phyloP scores from a whole-genome alignment of 257 asterid species.

The Solanum medicagineum region DNA sequence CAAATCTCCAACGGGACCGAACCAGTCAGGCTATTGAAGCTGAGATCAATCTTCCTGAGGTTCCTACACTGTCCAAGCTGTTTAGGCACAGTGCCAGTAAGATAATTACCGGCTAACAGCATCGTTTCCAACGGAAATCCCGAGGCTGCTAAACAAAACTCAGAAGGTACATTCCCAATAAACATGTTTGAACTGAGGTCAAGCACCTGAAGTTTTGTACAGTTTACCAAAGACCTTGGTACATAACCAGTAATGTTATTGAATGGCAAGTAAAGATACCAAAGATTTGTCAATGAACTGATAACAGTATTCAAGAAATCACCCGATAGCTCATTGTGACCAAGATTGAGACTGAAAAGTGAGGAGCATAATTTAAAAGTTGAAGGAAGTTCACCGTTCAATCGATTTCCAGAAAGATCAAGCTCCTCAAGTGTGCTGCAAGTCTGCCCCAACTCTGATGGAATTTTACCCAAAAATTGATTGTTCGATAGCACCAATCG shows the following conservation, averaged over 20 bases:
- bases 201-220: constrained; percentile 46
- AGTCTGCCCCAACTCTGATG: constrained; percentile 32
- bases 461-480: constrained; percentile 55
- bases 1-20: constrained; percentile 62
- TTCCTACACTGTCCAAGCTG: constrained; percentile 50
- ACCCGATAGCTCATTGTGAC: constrained; percentile 69
- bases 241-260: constrained; percentile 66
- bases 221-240: constrained; percentile 47
- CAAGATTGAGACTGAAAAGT: constrained; percentile 45
- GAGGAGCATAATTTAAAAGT: constrained; percentile 42
- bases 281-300: constrained; percentile 45
- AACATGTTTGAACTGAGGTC: constrained; percentile 74
- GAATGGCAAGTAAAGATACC: constrained; percentile 37
- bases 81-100: constrained; percentile 55
- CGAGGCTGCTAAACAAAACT: constrained; percentile 34
- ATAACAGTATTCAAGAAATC: constrained; percentile 52
- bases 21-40: constrained; percentile 60
- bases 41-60: constrained; percentile 56
- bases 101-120: constrained; percentile 49
- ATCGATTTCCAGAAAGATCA: constrained; percentile 57
- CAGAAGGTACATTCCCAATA: constrained; percentile 57
- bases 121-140: constrained; percentile 42
- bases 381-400: constrained; percentile 61
- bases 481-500: constrained; percentile 38
- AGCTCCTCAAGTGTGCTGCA: constrained; percentile 59